Evolutionary conservation across 495 filamentous ascomycete genomes (phyloP), one percentile per base, ranked within the genome.

Genomic region (Bathelium albidoporum): DNA sequence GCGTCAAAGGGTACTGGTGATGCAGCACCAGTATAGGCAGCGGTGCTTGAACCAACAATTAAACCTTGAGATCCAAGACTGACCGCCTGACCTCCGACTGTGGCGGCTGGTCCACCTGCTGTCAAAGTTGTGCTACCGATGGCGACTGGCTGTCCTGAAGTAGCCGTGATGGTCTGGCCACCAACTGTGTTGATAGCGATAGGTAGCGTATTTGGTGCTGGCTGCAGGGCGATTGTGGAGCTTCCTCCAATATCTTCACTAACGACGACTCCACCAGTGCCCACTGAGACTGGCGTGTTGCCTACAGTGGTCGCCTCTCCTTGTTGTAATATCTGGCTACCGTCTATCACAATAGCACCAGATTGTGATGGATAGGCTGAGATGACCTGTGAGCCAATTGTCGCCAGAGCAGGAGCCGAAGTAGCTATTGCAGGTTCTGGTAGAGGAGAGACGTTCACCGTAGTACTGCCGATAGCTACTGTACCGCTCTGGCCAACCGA

Each of bases 21-120:
- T 20, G 22, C 24, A n/a, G 49, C 5, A 29, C 5, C 20, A 29
- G 49, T 28, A 29, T 55, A 55, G 11, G 20, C 49, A 26, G 49
- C 49, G 9, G 49, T 55, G 16, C 49, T 55, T 26, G 49, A 55
- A 14, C 59, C 59, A 39, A 60, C 59, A 4, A 60, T 28, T 12
- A 60, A n/a, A 28, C 59, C 59, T 20, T 60, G 59, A 2, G 59
- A 60, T 43, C 32, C 59, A 3, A 60, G 31, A 28, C 59, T 60
- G 29, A 60, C 31, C 32, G 24, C 59, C 28, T 60, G 59, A 43
- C 59, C 59, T 18, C 18, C 18, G 12, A 36, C 11, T 28, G 59
- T 60, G 29, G 20, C 59, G 1, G 59, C 29, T 60, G 59, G 29
- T 36, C 59, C 59, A 28, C 29, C 59, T 28, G 39, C 20, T n/a